These are phyloP conservation scores for Arthroderma sp. DNA, from an alignment of 2,329 filamentous ascomycete species.

Conservation along the genomic window DNA sequence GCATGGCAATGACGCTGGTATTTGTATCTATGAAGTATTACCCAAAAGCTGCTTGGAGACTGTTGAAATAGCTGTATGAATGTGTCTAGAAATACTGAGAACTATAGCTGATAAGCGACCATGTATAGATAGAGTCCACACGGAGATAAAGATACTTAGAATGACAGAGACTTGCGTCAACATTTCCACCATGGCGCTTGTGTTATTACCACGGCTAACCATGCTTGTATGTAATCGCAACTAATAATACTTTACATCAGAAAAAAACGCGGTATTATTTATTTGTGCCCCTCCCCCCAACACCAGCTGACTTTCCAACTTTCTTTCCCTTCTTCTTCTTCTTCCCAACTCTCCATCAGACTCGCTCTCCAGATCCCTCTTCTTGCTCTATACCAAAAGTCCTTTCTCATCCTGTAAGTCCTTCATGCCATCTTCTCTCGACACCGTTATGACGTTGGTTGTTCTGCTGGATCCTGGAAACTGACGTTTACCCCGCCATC, in stretches of 20 bases:
- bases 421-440: not conserved
- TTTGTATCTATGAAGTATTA: no score
- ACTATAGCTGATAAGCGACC: no score
- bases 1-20: no score
- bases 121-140: no score
- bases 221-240: no score
- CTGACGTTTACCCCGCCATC: constrained; percentile 5
- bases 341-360: constrained; percentile 1
- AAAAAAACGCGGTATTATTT: constrained; percentile 7
- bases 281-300: constrained; percentile 7
- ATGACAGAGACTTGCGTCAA: not conserved
- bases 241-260: no score
- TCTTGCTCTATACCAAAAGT: not conserved
- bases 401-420: not conserved
- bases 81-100: no score
- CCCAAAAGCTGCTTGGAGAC: no score
- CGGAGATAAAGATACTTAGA: no score
- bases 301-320: constrained; percentile 3
- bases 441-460: not conserved
- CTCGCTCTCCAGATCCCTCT: not conserved
- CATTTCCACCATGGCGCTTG: not conserved
- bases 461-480: not conserved
- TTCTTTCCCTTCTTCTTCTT: not conserved
- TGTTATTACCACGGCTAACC: no score
- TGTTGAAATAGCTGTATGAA: no score